A percentile compares a stretch with the other conserved stretches of the same genome.
Evolutionary conservation across 768 basidiomycete genomes (phyloP).

Genomic region (Royoungia palumana): DNA sequence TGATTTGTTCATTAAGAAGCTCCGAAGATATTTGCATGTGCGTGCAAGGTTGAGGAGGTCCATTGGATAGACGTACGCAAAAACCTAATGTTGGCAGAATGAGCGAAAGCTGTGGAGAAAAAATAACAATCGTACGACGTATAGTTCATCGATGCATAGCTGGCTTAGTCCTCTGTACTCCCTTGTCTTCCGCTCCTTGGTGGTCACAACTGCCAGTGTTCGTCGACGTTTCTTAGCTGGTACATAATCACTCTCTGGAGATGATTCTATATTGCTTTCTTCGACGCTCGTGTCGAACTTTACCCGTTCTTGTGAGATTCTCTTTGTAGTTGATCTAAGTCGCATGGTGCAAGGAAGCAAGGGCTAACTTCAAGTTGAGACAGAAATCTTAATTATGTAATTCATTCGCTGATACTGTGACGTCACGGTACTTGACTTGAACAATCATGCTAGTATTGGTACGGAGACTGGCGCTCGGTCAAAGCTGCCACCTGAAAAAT

Average conservation of each 20-base stretch:
- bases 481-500: too few relatives aligned
- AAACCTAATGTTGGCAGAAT: constrained; percentile 32
- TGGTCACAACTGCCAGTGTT: background rate
- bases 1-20: constrained; percentile 31
- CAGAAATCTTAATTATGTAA: too few relatives aligned
- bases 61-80: constrained; percentile 32
- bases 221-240: constrained; percentile 8
- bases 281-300: background rate
- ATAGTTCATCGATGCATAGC: constrained; percentile 22
- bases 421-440: too few relatives aligned
- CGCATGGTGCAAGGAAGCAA: constrained; percentile 10
- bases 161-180: constrained; percentile 6
- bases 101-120: background rate
- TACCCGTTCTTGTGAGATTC: background rate
- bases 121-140: constrained; percentile 8
- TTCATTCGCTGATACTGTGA: too few relatives aligned
- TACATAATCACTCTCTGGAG: background rate
- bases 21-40: constrained; percentile 36
- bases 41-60: constrained; percentile 33
- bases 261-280: background rate
- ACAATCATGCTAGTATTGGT: too few relatives aligned
- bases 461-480: too few relatives aligned
- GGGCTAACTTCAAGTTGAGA: too few relatives aligned
- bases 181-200: constrained; percentile 7
- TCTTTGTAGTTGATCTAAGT: background rate